These are phyloP conservation scores for Cytospora mali DNA, from an alignment of 2,329 filamentous ascomycete species.

Conservation along the genomic window DNA sequence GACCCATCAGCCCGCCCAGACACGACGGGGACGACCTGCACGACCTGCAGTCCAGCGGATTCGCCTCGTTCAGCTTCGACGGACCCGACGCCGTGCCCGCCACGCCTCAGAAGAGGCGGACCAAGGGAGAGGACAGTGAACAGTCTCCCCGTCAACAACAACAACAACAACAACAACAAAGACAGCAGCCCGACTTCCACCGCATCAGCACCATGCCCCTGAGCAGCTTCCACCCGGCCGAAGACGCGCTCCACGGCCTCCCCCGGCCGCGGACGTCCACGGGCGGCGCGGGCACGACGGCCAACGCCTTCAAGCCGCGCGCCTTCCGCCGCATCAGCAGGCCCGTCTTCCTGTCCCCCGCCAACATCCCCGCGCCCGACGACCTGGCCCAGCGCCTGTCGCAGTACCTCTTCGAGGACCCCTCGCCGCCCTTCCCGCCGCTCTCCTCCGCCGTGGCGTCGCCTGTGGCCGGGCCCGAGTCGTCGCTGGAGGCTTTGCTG, in stretches of 20 bases:
- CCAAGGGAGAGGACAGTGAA: not conserved
- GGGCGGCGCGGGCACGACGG: slow-evolving; percentile 12
- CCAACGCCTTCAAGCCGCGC: slow-evolving; percentile 20
- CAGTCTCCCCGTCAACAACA: slow-evolving; percentile 4
- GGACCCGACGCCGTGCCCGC: not conserved
- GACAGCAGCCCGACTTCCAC: slow-evolving; percentile 17
- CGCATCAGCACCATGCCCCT: slow-evolving; percentile 25
- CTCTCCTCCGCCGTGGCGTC: not conserved
- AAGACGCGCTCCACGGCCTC: not conserved
- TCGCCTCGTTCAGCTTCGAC: slow-evolving; percentile 22
- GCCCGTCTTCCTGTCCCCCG: slow-evolving; percentile 25
- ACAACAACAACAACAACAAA: not conserved
- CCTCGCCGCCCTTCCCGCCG: not conserved
- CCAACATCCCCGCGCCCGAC: slow-evolving; percentile 17
- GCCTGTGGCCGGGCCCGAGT: not conserved
- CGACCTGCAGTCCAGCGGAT: slow-evolving; percentile 2
- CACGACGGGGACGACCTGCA: not conserved
- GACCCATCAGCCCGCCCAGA: slow-evolving; percentile 23
- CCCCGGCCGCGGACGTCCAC: slow-evolving; percentile 21
- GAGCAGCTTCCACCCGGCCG: not conserved
- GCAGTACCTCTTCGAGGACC: slow-evolving; percentile 24
- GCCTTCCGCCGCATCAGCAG: slow-evolving; percentile 27
- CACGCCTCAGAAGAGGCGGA: not conserved
- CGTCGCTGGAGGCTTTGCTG: slow-evolving; percentile 25
- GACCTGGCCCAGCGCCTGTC: slow-evolving; percentile 25